A percentile compares a stretch with the other conserved stretches of the same genome.
Evolutionary conservation across 2,329 filamentous ascomycete species (phyloP).

Genomic region (Epicoccum sorghinum): DNA sequence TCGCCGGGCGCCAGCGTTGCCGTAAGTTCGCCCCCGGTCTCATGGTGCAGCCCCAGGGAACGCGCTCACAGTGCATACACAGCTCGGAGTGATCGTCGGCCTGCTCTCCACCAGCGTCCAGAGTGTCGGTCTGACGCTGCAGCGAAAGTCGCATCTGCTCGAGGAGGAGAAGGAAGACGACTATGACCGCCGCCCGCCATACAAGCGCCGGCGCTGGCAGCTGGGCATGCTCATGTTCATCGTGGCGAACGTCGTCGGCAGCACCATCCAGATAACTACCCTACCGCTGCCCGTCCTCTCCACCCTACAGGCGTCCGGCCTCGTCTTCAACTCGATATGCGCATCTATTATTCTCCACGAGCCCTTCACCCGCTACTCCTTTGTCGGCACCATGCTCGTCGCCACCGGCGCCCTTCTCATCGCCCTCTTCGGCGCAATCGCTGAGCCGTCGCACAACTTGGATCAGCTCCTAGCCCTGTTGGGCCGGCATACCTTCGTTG

Average conservation of each 20-base stretch:
- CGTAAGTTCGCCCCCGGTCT: slow-evolving; percentile 39
- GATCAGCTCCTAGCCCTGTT: slow-evolving; percentile 80
- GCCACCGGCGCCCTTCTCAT: slow-evolving; percentile 89
- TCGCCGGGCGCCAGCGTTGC: slow-evolving; percentile 51
- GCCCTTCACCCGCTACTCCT: slow-evolving; percentile 92
- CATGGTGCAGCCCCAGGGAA: not conserved
- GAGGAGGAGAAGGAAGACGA: slow-evolving; percentile 90
- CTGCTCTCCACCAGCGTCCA: slow-evolving; percentile 93
- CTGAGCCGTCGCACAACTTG: slow-evolving; percentile 87
- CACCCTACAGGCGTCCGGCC: slow-evolving; percentile 85
- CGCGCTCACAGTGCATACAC: slow-evolving; percentile 19
- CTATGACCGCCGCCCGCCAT: slow-evolving; percentile 81
- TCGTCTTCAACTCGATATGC: slow-evolving; percentile 99
- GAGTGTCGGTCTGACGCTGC: slow-evolving; percentile 90
- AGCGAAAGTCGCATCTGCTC: slow-evolving; percentile 96
- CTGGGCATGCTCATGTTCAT: slow-evolving; percentile 97
- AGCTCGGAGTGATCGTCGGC: slow-evolving; percentile 93
- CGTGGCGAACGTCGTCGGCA: slow-evolving; percentile 89
- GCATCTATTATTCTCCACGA: slow-evolving; percentile 91
- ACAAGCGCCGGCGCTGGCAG: slow-evolving; percentile 92
- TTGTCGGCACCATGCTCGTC: slow-evolving; percentile 86
- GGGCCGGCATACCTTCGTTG: slow-evolving; percentile 73
- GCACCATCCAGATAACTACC: slow-evolving; percentile 96
- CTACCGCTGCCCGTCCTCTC: slow-evolving; percentile 92
- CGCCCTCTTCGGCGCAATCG: slow-evolving; percentile 90